These are phyloP conservation scores for Eucalyptus decipiens DNA, from an alignment of 345 rosid species.

Conservation along the genomic window DNA sequence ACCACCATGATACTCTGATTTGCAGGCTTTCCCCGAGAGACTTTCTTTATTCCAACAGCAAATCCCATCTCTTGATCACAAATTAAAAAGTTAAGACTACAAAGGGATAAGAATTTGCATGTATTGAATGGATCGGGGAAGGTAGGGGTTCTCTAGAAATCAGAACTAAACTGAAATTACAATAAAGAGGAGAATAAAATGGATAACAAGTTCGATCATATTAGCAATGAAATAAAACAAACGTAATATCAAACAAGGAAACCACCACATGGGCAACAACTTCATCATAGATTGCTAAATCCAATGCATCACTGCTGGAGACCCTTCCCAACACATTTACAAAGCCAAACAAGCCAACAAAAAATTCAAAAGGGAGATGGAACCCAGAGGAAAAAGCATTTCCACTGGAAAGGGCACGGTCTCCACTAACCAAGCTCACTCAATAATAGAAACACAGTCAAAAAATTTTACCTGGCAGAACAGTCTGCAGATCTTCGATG, in stretches of 20 bases:
- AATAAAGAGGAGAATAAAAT: background rate
- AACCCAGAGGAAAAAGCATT: background rate
- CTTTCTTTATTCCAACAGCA: constrained; percentile 7
- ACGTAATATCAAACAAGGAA: background rate
- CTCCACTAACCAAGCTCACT: background rate
- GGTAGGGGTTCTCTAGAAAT: background rate
- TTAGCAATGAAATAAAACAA: background rate
- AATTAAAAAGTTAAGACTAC: background rate
- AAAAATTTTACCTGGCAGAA: constrained; percentile 21
- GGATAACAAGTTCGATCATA: background rate
- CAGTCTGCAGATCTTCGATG: constrained; percentile 9
- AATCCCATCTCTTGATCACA: constrained; percentile 24
- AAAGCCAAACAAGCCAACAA: background rate
- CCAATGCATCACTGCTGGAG: background rate
- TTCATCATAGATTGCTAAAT: background rate
- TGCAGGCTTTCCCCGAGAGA: constrained; percentile 33
- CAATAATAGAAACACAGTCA: background rate
- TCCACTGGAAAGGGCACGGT: background rate
- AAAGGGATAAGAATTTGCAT: background rate
- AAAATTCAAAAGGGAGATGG: background rate
- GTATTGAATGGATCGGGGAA: background rate
- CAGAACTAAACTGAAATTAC: background rate
- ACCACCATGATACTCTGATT: constrained; percentile 35
- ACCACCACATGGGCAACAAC: background rate
- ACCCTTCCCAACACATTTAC: background rate